Percentiles rank a stretch among this genome's conserved stretches.
These are phyloP conservation scores for Hanseniaspora meyeri DNA, from an alignment of 805 yeast species.

Conservation along the genomic window DNA sequence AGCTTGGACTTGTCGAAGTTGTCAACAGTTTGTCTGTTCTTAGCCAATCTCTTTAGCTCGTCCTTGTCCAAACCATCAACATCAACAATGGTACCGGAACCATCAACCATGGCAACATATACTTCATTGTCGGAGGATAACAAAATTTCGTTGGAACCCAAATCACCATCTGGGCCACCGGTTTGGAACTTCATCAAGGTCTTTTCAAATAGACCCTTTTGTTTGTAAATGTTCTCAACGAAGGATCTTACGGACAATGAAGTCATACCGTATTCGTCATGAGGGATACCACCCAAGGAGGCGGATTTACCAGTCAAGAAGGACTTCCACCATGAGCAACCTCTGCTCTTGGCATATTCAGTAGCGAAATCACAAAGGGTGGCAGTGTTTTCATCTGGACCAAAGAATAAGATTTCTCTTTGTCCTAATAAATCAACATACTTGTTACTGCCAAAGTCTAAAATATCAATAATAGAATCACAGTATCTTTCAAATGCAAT, in stretches of 20 bases:
- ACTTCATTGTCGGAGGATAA: constrained; percentile 63
- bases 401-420: constrained; percentile 88
- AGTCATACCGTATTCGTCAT: constrained; percentile 96
- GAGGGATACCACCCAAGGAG: constrained; percentile 90
- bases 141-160: constrained; percentile 89
- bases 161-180: constrained; percentile 98
- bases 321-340: constrained; percentile 97
- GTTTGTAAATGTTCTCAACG: constrained; percentile 76
- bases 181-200: constrained; percentile 76
- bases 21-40: constrained; percentile 60
- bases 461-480: constrained; percentile 77
- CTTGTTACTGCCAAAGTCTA: constrained; percentile 59
- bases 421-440: constrained; percentile 74
- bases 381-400: constrained; percentile 99
- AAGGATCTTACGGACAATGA: constrained; percentile 85
- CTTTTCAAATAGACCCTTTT: constrained; percentile 47
- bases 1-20: constrained; percentile 55
- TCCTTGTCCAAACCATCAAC: constrained; percentile 74
- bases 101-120: constrained; percentile 85
- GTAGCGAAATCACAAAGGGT: constrained; percentile 96
- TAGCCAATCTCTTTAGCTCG: constrained; percentile 71
- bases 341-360: constrained; percentile 76
- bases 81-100: constrained; percentile 89
- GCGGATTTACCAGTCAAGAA: constrained; percentile 95
- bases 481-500: constrained; percentile 86